A percentile compares a stretch with the other conserved stretches of the same genome.
Evolutionary conservation across 768 basidiomycete species (phyloP).

Genomic region (Dioszegia hungarica): DNA sequence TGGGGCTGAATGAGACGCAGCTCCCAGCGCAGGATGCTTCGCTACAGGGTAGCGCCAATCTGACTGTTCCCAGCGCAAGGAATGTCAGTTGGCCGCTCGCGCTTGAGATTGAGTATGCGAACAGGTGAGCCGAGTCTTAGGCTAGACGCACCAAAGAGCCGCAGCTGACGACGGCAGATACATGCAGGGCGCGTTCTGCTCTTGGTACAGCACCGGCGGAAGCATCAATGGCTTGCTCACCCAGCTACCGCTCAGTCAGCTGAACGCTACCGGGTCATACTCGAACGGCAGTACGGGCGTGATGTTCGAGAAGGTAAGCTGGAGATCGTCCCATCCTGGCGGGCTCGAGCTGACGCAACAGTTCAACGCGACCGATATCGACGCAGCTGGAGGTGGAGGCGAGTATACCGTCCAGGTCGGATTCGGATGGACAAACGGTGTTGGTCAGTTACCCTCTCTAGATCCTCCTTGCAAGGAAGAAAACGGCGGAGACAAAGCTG

Average conservation of each 20-base stretch:
- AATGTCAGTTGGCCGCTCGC: conserved; percentile 50
- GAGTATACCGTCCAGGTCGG: conserved; percentile 72
- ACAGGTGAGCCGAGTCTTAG: conserved; percentile 58
- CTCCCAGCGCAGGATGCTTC: conserved; percentile 65
- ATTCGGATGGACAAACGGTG: conserved; percentile 48
- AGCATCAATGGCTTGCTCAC: conserved; percentile 67
- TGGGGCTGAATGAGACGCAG: conserved; percentile 65
- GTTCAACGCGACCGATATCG: conserved; percentile 70
- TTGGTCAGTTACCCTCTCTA: conserved; percentile 21
- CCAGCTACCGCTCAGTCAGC: conserved; percentile 55
- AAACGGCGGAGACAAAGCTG: conserved; percentile 1
- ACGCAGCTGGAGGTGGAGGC: conserved; percentile 48
- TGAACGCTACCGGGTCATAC: conserved; percentile 42
- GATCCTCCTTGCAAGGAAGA: too few species aligned
- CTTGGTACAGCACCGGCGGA: conserved; percentile 85
- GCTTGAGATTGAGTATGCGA: conserved; percentile 69
- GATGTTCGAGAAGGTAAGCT: conserved; percentile 51
- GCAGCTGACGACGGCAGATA: conserved; percentile 51
- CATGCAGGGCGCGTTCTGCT: conserved; percentile 74
- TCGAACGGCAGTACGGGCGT: conserved; percentile 32
- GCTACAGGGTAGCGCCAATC: conserved; percentile 51
- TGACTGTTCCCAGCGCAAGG: conserved; percentile 59
- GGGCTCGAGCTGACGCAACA: conserved; percentile 49
- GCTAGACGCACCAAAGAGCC: too few species aligned
- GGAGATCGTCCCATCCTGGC: too few species aligned